A percentile compares a stretch with the other conserved stretches of the same genome.
phyloP scores from a whole-genome alignment of 2,329 filamentous ascomycete genomes.

The Nemania abortiva region DNA sequence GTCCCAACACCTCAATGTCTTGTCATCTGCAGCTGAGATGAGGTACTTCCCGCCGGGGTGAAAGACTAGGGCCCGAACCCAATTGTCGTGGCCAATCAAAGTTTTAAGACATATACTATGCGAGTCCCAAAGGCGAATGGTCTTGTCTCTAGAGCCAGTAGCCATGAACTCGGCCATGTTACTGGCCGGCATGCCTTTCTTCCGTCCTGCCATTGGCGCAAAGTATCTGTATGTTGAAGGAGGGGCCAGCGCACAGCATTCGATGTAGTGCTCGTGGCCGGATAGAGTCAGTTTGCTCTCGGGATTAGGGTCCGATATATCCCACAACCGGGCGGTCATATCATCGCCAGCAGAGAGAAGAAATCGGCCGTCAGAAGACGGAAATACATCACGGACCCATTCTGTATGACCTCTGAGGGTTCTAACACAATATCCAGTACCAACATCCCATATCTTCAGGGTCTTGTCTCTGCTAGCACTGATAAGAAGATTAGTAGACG shows the following conservation, averaged over 20 bases:
- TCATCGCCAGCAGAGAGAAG: conserved; percentile 87
- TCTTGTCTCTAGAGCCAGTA: conserved; percentile 90
- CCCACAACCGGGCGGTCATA: conserved; percentile 85
- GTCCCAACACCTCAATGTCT: conserved; percentile 94
- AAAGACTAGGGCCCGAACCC: conserved; percentile 87
- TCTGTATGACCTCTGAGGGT: conserved; percentile 86
- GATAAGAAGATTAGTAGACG: conserved; percentile 83
- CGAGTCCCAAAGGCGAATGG: conserved; percentile 88
- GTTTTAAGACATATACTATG: conserved; percentile 87
- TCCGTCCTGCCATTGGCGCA: conserved; percentile 82
- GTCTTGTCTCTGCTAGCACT: conserved; percentile 88
- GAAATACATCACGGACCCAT: conserved; percentile 91
- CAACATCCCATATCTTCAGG: conserved; percentile 90
- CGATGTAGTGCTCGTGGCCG: conserved; percentile 87
- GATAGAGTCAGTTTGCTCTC: conserved; percentile 84
- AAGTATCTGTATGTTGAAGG: conserved; percentile 80
- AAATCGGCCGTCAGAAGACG: conserved; percentile 84
- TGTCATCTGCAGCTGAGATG: conserved; percentile 87
- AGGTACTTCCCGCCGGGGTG: conserved; percentile 94
- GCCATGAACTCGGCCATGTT: conserved; percentile 89
- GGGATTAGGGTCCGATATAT: conserved; percentile 73
- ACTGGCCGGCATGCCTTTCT: conserved; percentile 78
- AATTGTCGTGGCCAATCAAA: conserved; percentile 90
- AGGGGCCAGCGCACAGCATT: conserved; percentile 89
- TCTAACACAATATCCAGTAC: conserved; percentile 90